phyloP scores from a whole-genome alignment of 2,329 filamentous ascomycete genomes.

The Mollisiaceae sp. region DNA sequence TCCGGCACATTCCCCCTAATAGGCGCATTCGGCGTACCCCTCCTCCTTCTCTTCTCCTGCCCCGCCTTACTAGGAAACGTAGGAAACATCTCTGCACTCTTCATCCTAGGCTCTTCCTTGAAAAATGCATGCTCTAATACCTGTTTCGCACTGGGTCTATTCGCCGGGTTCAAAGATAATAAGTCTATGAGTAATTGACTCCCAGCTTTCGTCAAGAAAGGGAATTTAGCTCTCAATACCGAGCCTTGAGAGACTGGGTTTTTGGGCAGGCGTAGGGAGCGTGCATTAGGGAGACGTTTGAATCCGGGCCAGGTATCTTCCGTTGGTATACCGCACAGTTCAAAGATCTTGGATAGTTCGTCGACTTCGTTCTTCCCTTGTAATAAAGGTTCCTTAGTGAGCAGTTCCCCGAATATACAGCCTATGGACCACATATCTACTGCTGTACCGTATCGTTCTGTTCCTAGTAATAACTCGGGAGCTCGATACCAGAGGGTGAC shows the following conservation, averaged over 20 bases:
- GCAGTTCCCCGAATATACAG: conserved; percentile 92
- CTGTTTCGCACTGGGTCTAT: conserved; percentile 72
- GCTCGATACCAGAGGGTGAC: conserved; percentile 97
- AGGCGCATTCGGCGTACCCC: conserved; percentile 83
- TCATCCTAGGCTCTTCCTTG: conserved; percentile 84
- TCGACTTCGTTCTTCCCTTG: conserved; percentile 94
- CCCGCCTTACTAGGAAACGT: conserved; percentile 96
- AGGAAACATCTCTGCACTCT: conserved; percentile 90
- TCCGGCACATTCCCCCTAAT: conserved; percentile 67
- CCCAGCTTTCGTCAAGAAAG: conserved; percentile 78
- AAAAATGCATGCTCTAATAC: conserved; percentile 87
- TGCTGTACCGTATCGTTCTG: conserved; percentile 73
- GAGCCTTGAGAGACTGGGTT: conserved; percentile 49
- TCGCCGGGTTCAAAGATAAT: conserved; percentile 74
- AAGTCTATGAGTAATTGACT: conserved; percentile 70
- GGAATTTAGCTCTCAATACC: conserved; percentile 77
- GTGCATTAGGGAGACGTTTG: conserved; percentile 84
- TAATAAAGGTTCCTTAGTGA: conserved; percentile 81
- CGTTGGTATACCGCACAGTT: conserved; percentile 84
- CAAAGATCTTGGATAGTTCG: conserved; percentile 85
- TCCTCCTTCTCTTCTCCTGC: conserved; percentile 77
- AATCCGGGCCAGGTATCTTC: conserved; percentile 86
- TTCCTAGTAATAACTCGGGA: conserved; percentile 86
- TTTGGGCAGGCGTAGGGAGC: conserved; percentile 72
- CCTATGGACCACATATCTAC: conserved; percentile 97